Conservation (phyloP, 2,329 filamentous ascomycete genomes). For the Graphilbum sp. region DNA sequence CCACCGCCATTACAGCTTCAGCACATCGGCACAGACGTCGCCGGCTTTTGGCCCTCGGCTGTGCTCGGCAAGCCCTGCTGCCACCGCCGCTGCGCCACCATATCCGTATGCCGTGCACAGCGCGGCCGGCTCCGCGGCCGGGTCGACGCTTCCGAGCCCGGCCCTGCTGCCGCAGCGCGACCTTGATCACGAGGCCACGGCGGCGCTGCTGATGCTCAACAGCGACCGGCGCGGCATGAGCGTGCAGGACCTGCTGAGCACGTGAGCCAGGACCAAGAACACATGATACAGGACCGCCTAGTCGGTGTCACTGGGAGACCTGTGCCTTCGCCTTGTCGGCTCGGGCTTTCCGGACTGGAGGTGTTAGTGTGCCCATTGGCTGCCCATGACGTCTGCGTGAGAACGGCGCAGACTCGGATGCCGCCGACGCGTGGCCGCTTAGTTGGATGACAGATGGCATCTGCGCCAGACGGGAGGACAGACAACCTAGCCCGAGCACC, state of each 20-base stretch:
- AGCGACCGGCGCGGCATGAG: slow-evolving; percentile 50
- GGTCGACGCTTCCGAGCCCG: slow-evolving; percentile 42
- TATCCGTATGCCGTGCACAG: not conserved
- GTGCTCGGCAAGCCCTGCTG: slow-evolving; percentile 21
- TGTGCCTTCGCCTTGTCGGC: too few species aligned
- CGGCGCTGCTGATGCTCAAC: slow-evolving; percentile 77
- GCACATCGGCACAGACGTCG: slow-evolving; percentile 31
- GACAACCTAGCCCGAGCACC: too few species aligned
- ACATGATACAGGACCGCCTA: too few species aligned
- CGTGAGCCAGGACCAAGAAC: slow-evolving; percentile 16
- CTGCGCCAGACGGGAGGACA: too few species aligned
- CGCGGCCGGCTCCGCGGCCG: slow-evolving; percentile 20
- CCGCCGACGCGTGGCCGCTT: too few species aligned
- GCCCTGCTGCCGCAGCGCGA: slow-evolving; percentile 38
- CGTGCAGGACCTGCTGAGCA: slow-evolving; percentile 36
- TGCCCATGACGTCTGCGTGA: too few species aligned
- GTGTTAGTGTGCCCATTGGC: too few species aligned
- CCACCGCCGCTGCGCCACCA: not conserved
- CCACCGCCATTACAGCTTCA: slow-evolving; percentile 28
- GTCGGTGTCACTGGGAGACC: too few species aligned
- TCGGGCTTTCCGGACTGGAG: too few species aligned
- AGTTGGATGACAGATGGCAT: too few species aligned
- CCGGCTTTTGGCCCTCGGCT: slow-evolving; percentile 39
- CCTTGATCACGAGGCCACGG: slow-evolving; percentile 63
- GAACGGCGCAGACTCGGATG: too few species aligned